Evolutionary conservation across 1,284 basidiomycete genomes (phyloP).

Genomic region (Trametes hirsuta): DNA sequence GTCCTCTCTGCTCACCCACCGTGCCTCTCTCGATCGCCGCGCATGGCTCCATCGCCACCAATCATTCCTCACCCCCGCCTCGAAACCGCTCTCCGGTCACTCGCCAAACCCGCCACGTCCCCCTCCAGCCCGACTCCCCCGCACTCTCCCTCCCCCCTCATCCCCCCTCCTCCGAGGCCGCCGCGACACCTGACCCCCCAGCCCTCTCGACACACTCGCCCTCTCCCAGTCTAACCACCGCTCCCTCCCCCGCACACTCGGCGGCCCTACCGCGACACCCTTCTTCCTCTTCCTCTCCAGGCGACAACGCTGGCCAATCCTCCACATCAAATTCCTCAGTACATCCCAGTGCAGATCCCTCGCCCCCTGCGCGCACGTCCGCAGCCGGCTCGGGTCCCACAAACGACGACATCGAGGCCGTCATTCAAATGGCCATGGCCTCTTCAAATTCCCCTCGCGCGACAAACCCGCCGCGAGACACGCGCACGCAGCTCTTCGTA

Average conservation of each 20-base stretch:
- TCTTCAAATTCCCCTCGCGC: constrained; percentile 46
- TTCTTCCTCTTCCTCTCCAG: constrained; percentile 8
- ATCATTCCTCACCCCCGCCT: constrained; percentile 1
- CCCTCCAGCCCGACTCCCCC: not conserved
- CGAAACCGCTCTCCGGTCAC: not conserved
- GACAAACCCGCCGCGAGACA: constrained; percentile 67
- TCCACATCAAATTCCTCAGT: not conserved
- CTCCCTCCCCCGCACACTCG: constrained; percentile 16
- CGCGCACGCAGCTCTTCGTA: constrained; percentile 88
- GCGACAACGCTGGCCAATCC: not conserved
- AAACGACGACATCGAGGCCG: constrained; percentile 80
- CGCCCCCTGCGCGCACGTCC: constrained; percentile 1
- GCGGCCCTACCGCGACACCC: constrained; percentile 9
- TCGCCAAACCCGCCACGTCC: not conserved
- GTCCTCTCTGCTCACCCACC: not conserved
- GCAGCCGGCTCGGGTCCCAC: constrained; percentile 41
- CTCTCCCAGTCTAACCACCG: constrained; percentile 8
- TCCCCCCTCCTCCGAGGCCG: constrained; percentile 7
- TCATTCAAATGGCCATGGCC: constrained; percentile 74
- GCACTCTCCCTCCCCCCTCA: not conserved
- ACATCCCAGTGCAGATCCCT: not conserved
- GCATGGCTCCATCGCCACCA: not conserved
- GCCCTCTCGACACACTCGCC: constrained; percentile 4
- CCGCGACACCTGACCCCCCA: not conserved
- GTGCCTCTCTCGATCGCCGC: not conserved